Evolutionary conservation across 1,139 yeast species (phyloP), one percentile per base, ranked within the genome.

Genomic region (Suhomyces atakaporum): DNA sequence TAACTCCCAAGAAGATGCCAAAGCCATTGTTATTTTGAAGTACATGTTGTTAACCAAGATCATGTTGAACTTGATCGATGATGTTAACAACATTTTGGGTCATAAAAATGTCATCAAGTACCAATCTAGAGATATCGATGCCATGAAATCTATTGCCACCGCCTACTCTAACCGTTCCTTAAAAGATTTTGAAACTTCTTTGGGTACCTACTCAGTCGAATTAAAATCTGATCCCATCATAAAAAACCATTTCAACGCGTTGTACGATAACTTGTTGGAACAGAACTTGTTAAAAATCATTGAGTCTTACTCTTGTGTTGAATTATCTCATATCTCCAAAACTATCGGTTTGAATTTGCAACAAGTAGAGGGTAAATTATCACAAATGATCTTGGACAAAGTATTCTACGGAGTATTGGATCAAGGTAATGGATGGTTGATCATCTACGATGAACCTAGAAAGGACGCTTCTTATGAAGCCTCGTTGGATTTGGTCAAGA

Each of bases 401-500:
- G 87, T 90, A 11, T 88, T 94, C 53, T 85, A 84, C 55, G 99
- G 98, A 31, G 97, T 94, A 30, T 73, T 92, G 52, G 98, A 92
- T 61, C 99, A 92, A 69, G 98, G 98, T 30, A 90, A 90, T 58
- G 98, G 98, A 5, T 92, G 97, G 96, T 76, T 92, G 50, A 83
- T 89, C 50, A 80, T 92, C 41, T 92, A 87, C 55, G 95, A 88
- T 44, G 88, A 90, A 56, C 96, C 96, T 31, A 80, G 79, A 56
- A 79, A 81, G 45, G 97, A 92, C 61, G 87, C 89, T 27, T 83
- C 95, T 30, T 94, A 92, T 56, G 95, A 85, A 47, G 81, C 92
- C 33, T 86, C 95, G 25, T 76, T 92, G 48, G 95, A 86, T 41
- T 79, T 95, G 52, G 81, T 94, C 39, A 86, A 85, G 59, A 86